These are phyloP conservation scores for Cyclotella sp. DNA, from an alignment of 108 stramenopile genomes.

Conservation along the genomic window DNA sequence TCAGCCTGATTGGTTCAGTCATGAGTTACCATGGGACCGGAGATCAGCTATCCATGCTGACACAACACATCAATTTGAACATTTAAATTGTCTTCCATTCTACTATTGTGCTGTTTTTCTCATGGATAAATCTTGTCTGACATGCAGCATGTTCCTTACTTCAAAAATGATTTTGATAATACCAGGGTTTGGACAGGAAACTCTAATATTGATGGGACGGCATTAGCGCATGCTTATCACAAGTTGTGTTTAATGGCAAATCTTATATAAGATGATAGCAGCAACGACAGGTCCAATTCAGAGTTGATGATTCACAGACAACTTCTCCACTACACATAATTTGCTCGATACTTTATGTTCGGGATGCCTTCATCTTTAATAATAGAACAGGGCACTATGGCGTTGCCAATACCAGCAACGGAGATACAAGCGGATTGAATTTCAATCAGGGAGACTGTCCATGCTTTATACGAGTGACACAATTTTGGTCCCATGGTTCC, in stretches of 20 bases:
- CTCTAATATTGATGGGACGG: slow-evolving; percentile 76
- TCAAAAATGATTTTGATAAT: slow-evolving; percentile 31
- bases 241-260: slow-evolving; percentile 63
- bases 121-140: slow-evolving; percentile 50
- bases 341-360: slow-evolving; percentile 69
- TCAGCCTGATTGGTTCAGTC: slow-evolving; percentile 85
- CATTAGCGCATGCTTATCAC: slow-evolving; percentile 81
- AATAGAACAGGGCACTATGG: slow-evolving; percentile 87
- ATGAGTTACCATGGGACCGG: slow-evolving; percentile 74
- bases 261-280: slow-evolving; percentile 35
- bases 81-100: slow-evolving; percentile 67
- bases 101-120: slow-evolving; percentile 85
- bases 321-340: slow-evolving; percentile 58
- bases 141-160: slow-evolving; percentile 22
- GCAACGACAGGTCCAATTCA: not conserved
- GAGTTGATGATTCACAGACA: slow-evolving; percentile 26
- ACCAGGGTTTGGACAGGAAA: slow-evolving; percentile 53
- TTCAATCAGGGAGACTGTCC: slow-evolving; percentile 59
- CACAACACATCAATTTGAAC: slow-evolving; percentile 86
- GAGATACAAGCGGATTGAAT: slow-evolving; percentile 25
- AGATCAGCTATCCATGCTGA: slow-evolving; percentile 93
- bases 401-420: slow-evolving; percentile 70
- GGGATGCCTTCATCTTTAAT: slow-evolving; percentile 89
- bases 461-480: slow-evolving; percentile 82
- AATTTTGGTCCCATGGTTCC: slow-evolving; percentile 87